Evolutionary conservation across 345 rosid genomes (phyloP), one percentile per base, ranked within the genome.

Genomic region (Euclidium syriacum): DNA sequence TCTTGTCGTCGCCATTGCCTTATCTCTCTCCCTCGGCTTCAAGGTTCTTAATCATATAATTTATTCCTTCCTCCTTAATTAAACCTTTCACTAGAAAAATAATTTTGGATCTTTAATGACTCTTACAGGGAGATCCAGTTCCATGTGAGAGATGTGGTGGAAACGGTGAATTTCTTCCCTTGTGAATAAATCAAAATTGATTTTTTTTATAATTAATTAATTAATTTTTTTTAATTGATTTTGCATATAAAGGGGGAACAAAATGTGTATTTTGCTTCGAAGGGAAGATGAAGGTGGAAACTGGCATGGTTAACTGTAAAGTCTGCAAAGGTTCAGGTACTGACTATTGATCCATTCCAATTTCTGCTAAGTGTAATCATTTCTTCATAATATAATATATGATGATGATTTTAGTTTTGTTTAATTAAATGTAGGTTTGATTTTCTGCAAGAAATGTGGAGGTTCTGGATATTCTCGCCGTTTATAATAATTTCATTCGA

Each of bases 271-370:
- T 88, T 43, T 91, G 96, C 14, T 53, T 63, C 30, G 68, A 78
- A 55, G 96, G 96, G 32, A 88, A 86, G 80, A 91, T 91, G 98
- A 91, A 86, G 77, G 79, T 80, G 48, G 96, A 86, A 71, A 73
- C 82, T 0, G 86, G 98, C 20, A 50, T 73, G 71, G 83, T 86
- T 27, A 79, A 83, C 35, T 91, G 96, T 62, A 85, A 71, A 73
- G 96, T 88, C 25, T 88, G 96, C 84, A 91, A 81, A 70, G 98
- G 98, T 62, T 90, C 95, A 86, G 95, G 98, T 91, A 79, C 30
- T 33, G 11, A 18, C 8, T 42, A 16, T n/a, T n/a, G n/a, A n/a
- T n/a, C n/a, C n/a, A n/a, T n/a, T n/a, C n/a, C n/a, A n/a, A n/a
- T n/a, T n/a, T n/a, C n/a, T n/a, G n/a, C n/a, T n/a, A n/a, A n/a